Evolutionary conservation across 2,329 filamentous ascomycete genomes (phyloP).

Genomic region (Zelopaecilomyces penicillatus): DNA sequence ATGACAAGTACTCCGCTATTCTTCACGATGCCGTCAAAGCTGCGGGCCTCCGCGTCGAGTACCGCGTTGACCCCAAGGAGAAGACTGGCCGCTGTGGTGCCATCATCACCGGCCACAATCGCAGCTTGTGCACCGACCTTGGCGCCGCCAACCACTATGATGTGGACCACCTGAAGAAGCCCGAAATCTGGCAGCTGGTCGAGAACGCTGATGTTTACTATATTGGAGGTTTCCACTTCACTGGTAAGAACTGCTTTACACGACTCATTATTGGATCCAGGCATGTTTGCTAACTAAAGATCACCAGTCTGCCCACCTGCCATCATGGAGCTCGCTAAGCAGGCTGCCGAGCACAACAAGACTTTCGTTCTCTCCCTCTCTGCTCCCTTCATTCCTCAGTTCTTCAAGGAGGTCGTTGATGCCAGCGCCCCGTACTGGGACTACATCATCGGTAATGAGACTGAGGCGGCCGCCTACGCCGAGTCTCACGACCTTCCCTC

Average conservation of each 20-base stretch:
- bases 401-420: conserved; percentile 95
- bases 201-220: conserved; percentile 86
- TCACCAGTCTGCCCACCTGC: conserved; percentile 71
- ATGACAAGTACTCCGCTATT: conserved; percentile 90
- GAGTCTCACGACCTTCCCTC: conserved; percentile 68
- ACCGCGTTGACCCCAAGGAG: conserved; percentile 76
- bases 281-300: not conserved
- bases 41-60: conserved; percentile 87
- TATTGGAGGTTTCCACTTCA: conserved; percentile 94
- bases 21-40: conserved; percentile 78
- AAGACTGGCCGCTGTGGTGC: conserved; percentile 93
- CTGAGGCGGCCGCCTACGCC: conserved; percentile 82
- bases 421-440: conserved; percentile 85
- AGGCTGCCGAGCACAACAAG: conserved; percentile 87
- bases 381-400: conserved; percentile 90
- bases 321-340: conserved; percentile 80
- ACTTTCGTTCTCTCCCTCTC: conserved; percentile 84
- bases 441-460: conserved; percentile 95
- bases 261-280: not conserved
- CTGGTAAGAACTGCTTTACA: conserved; percentile 33
- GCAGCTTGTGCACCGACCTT: conserved; percentile 89
- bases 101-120: conserved; percentile 93
- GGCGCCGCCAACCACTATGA: conserved; percentile 97
- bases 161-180: conserved; percentile 82
- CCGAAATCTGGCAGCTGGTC: conserved; percentile 85